Base-by-base conservation (phyloP, 169 alveolate genomes). In the Plasmodium inui region DNA sequence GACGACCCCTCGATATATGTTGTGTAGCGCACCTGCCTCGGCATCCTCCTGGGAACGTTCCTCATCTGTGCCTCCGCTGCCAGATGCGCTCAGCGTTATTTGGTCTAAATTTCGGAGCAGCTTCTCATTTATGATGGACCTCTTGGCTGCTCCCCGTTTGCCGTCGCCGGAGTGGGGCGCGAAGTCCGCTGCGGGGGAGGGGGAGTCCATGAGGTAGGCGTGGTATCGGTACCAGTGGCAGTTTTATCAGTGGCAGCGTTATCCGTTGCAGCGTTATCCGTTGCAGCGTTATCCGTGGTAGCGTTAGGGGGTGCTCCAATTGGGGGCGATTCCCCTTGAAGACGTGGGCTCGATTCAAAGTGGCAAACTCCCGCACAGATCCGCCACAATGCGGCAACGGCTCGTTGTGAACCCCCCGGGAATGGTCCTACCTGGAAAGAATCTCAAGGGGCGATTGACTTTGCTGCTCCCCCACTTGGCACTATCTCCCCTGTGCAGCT, bases 1-100 rank as follows among this genome's bases (percentile, higher is more conserved):
- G 22, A 97, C 96, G 22, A 97, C 97, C 41, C 98, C 92, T 57
- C 92, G 84, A 70, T 92, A 97, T 53, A 93, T 76, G 22, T 72
- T 92, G 46, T 89, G 89, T n/a, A 96, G 81, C 7, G 53, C 82
- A 12, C 72, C 74, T 6, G 19, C 30, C 50, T 84, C 22, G 7
- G 50, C 76, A 12, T 70, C 44, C 14, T 10, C 37, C 57, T 10
- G 22, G 0, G 37, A 1, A 9, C 78, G 19, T 41, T 71, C 53
- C 57, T 3, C 82, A 37, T 55, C 26, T 82, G 19, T 41, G 39
- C 53, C 57, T 10, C 19, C 26, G 19, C 22, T 22, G 19, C 34
- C 26, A 5, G 34, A 39, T n/a, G n/a, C 17, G 39, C 32, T 19
- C 34, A 83, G 61, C 67, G 57, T 34, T 55, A 83, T 61, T 10